Evolutionary conservation across 768 basidiomycete genomes (phyloP).

Genomic region (Phaffia tasmanica): DNA sequence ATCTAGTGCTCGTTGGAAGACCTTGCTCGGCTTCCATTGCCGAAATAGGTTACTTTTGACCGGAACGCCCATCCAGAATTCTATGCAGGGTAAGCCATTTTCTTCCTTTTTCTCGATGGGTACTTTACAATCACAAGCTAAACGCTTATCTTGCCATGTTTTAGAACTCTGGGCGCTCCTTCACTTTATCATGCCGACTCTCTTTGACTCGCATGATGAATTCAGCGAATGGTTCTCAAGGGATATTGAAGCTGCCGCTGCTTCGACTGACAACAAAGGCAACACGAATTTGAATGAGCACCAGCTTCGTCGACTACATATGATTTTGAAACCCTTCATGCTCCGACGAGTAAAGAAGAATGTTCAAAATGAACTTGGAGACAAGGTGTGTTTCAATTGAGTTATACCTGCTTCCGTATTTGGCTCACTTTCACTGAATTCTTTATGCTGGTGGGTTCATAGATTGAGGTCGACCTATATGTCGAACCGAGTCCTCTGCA

Average conservation of each 20-base stretch:
- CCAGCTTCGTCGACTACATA: slow-evolving; percentile 85
- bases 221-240: slow-evolving; percentile 99
- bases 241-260: slow-evolving; percentile 82
- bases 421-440: not conserved
- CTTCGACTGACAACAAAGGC: slow-evolving; percentile 56
- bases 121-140: not conserved
- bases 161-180: slow-evolving; percentile 93
- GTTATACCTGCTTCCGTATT: not conserved
- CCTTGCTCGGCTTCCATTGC: slow-evolving; percentile 86
- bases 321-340: slow-evolving; percentile 99
- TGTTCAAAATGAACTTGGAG: slow-evolving; percentile 98
- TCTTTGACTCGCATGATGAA: slow-evolving; percentile 98
- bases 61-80: slow-evolving; percentile 97
- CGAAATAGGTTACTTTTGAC: slow-evolving; percentile 88
- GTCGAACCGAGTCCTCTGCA: slow-evolving; percentile 91
- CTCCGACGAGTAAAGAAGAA: slow-evolving; percentile 89
- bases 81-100: slow-evolving; percentile 74
- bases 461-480: slow-evolving; percentile 95
- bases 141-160: not conserved
- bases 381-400: slow-evolving; percentile 55
- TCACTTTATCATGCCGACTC: slow-evolving; percentile 98
- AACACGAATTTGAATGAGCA: slow-evolving; percentile 86
- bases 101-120: not conserved
- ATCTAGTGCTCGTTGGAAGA: slow-evolving; percentile 91
- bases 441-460: slow-evolving; percentile 9